Evolutionary conservation across 1,284 basidiomycete genomes (phyloP).

Genomic region (Trametes polyzona): DNA sequence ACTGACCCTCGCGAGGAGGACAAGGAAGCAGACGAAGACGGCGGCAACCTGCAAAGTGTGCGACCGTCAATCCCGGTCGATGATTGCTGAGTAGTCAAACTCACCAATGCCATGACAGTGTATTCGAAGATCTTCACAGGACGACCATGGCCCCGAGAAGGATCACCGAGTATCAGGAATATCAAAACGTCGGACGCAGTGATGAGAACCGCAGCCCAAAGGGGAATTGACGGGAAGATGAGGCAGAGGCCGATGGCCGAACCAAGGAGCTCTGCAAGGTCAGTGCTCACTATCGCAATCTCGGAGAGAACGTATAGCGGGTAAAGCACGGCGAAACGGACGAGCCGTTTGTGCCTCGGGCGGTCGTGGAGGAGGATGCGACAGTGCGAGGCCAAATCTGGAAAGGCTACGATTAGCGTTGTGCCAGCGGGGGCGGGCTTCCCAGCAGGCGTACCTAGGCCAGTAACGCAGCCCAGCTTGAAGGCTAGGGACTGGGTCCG

Average conservation of each 20-base stretch:
- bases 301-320: conserved; percentile 74
- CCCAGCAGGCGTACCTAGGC: conserved; percentile 49
- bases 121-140: conserved; percentile 78
- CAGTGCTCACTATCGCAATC: conserved; percentile 80
- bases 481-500: conserved; percentile 53
- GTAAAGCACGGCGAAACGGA: conserved; percentile 67
- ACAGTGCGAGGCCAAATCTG: conserved; percentile 73
- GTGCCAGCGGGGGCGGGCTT: neutral
- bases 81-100: conserved; percentile 33
- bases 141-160: conserved; percentile 57
- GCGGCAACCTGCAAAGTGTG: conserved; percentile 64
- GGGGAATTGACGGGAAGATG: conserved; percentile 80
- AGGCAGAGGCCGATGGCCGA: conserved; percentile 80
- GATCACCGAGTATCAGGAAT: conserved; percentile 66
- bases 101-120: conserved; percentile 60
- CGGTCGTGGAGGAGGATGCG: conserved; percentile 72
- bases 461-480: conserved; percentile 70
- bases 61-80: neutral
- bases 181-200: conserved; percentile 86
- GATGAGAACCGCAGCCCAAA: conserved; percentile 83
- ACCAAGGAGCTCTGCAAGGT: conserved; percentile 78
- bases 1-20: conserved; percentile 73
- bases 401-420: conserved; percentile 25
- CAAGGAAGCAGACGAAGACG: conserved; percentile 79
- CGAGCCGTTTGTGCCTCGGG: conserved; percentile 59